Conservation (phyloP, 768 basidiomycete species). For the Xerocomellus amylosporus region DNA sequence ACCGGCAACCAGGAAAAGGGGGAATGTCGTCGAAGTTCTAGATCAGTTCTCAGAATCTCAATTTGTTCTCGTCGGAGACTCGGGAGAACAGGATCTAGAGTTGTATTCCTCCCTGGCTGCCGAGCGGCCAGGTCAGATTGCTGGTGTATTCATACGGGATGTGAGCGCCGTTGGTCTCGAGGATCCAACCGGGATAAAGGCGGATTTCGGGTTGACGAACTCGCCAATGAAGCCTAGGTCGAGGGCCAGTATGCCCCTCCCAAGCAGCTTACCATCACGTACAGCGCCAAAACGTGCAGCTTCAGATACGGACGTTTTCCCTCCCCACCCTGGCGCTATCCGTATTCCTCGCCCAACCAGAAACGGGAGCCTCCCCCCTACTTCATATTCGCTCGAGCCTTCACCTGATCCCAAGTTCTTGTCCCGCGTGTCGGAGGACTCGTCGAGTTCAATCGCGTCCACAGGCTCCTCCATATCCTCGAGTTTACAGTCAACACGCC, state of each 20-base stretch:
- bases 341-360: conserved; percentile 14
- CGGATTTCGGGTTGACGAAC: background rate
- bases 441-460: conserved; percentile 22
- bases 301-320: conserved; percentile 20
- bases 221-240: conserved; percentile 5
- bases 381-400: conserved; percentile 10
- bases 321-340: conserved; percentile 5
- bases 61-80: conserved; percentile 89
- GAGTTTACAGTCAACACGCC: conserved; percentile 9
- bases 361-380: conserved; percentile 12
- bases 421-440: conserved; percentile 26
- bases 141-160: conserved; percentile 83
- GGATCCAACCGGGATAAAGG: conserved; percentile 58
- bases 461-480: conserved; percentile 22
- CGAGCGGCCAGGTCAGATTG: conserved; percentile 65
- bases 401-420: conserved; percentile 9
- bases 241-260: conserved; percentile 7
- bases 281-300: conserved; percentile 15
- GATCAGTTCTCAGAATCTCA: conserved; percentile 67
- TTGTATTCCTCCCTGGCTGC: conserved; percentile 76
- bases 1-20: conserved; percentile 79
- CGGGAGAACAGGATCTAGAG: conserved; percentile 94
- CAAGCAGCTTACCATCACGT: background rate
- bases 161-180: conserved; percentile 47
- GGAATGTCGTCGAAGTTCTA: conserved; percentile 74